These are phyloP conservation scores for Amanita molliuscula DNA, from an alignment of 768 basidiomycete species.

Conservation along the genomic window DNA sequence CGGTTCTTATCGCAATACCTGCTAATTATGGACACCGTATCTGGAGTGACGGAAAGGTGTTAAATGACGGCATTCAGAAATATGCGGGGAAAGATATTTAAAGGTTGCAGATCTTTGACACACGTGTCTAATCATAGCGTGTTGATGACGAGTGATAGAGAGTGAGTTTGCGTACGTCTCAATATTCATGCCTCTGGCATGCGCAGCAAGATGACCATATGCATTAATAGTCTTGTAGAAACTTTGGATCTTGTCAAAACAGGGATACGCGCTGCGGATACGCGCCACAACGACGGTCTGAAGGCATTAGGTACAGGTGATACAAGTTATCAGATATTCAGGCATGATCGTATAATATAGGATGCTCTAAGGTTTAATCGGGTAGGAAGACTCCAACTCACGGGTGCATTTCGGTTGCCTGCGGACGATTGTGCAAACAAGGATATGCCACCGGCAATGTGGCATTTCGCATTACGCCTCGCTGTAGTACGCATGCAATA, in stretches of 20 bases:
- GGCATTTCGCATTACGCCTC: background rate
- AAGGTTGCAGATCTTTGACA: slow-evolving; percentile 1
- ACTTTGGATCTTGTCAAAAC: background rate
- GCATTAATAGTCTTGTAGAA: background rate
- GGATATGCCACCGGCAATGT: background rate
- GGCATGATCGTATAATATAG: background rate
- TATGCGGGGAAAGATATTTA: background rate
- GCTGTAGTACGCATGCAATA: background rate
- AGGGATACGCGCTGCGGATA: background rate
- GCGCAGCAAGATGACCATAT: too few relatives aligned
- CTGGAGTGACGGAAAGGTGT: background rate
- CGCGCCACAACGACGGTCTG: background rate
- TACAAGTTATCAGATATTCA: background rate
- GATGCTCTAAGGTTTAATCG: too few relatives aligned
- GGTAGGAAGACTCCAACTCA: too few relatives aligned
- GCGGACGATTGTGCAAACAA: background rate
- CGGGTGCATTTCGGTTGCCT: background rate
- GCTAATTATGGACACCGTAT: too few relatives aligned
- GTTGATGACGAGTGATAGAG: background rate
- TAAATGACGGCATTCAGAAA: slow-evolving; percentile 2
- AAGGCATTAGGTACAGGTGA: background rate
- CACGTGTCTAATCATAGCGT: background rate
- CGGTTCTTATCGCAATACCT: too few relatives aligned
- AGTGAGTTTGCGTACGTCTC: background rate
- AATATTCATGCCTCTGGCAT: too few relatives aligned